Base-by-base conservation (phyloP, 345 rosid genomes). In the Camelina neglecta region DNA sequence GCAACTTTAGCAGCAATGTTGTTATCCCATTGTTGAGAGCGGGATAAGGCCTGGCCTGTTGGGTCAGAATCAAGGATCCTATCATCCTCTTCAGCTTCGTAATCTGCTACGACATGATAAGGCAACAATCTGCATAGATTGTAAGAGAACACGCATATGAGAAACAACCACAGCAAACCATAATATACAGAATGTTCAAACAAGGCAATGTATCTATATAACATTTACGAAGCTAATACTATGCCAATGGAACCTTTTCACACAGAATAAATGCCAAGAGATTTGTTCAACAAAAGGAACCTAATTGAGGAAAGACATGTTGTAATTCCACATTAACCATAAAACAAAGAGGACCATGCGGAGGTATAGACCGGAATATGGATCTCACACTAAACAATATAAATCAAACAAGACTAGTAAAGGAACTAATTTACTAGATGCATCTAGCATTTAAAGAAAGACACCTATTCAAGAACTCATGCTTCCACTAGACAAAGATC, bases 31-130 rank as follows among this genome's bases (percentile, higher is more conserved):
- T 93, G 95, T 77, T 96, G 99, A 23, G 91, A 87, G 53, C 97
- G 94, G 62, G 97, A 96, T 65, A 86, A 86, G 82, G 94, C 83
- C 78, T 85, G 92, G 18, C 98, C 99, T 11, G 96, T 90, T 74
- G 97, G 85, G 79, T 93, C 99, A 8, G 98, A 89, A 87, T 96
- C 98, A 58, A 96, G 97, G 78, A 93, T 93, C 73, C 92, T 87
- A 75, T 91, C 99, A 68, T 96, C 98, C 77, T 96, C 99, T 78
- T 93, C 99, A 26, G 98, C 97, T 85, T 96, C 98, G 73, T 89
- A 96, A 81, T 96, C 97, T 42, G 96, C 96, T 53, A 96, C 93
- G 3, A 93, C 93, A 77, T 93, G 98, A 77, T 93, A 96, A 60
- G 98, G 99, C 13, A 93, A 85, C 75, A 86, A 85, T 71, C 98